Evolutionary conservation across 441 rosid species (phyloP).

Genomic region (Aleurites moluccanus): DNA sequence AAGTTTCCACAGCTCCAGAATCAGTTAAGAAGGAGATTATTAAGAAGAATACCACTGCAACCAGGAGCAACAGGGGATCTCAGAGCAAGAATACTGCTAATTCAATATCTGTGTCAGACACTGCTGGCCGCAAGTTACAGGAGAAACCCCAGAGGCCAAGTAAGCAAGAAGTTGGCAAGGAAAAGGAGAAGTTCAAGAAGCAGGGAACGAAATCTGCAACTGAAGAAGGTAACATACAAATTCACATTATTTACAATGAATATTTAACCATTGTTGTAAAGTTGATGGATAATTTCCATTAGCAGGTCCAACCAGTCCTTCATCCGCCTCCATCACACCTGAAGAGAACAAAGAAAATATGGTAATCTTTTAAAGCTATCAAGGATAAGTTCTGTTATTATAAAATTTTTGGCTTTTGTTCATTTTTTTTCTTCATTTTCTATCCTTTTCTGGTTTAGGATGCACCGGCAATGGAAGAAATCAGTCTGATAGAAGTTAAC

Average conservation of each 20-base stretch:
- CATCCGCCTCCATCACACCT: constrained; percentile 24
- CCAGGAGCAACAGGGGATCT: constrained; percentile 35
- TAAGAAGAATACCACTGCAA: constrained; percentile 35
- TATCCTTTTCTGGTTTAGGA: constrained; percentile 23
- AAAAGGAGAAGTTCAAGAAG: constrained; percentile 40
- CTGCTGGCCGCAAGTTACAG: constrained; percentile 39
- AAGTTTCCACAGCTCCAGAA: constrained; percentile 34
- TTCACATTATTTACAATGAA: neutral
- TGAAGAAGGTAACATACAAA: constrained; percentile 43
- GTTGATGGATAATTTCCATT: constrained; percentile 1
- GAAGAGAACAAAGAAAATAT: constrained; percentile 80
- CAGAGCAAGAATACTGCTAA: constrained; percentile 38
- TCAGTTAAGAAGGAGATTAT: constrained; percentile 38
- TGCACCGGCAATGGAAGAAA: constrained; percentile 31
- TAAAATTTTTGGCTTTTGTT: neutral
- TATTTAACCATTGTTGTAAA: neutral
- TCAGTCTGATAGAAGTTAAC: constrained; percentile 26
- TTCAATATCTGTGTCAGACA: constrained; percentile 42
- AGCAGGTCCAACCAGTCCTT: constrained; percentile 47
- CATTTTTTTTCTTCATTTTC: neutral
- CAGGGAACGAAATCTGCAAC: constrained; percentile 39
- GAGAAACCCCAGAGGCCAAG: constrained; percentile 53
- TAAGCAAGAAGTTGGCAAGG: constrained; percentile 44
- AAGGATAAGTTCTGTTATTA: neutral
- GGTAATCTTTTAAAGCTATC: constrained; percentile 31